Percentiles rank a stretch among this genome's conserved stretches.
These are phyloP conservation scores for Pseudogymnoascus verrucosus DNA, from an alignment of 2,329 filamentous ascomycete genomes.

Conservation along the genomic window DNA sequence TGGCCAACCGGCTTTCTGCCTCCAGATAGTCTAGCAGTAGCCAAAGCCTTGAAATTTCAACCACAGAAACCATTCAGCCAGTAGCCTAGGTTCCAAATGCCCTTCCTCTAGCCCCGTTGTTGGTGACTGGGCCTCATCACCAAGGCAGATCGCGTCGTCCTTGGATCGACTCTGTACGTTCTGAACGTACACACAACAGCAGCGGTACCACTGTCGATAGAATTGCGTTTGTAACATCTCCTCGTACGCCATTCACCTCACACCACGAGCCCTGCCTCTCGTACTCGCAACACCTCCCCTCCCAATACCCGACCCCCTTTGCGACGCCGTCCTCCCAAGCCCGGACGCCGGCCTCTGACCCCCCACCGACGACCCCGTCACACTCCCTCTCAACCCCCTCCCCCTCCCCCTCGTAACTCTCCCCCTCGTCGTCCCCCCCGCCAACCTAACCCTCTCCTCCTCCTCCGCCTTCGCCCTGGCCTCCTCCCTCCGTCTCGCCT, in stretches of 20 bases:
- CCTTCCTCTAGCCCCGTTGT: neutral
- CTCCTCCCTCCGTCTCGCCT: conserved; percentile 69
- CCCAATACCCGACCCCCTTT: conserved; percentile 32
- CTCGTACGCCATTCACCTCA: conserved; percentile 24
- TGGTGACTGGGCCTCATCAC: neutral
- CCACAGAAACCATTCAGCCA: neutral
- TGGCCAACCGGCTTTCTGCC: neutral
- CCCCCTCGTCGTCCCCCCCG: conserved; percentile 31
- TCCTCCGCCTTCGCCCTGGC: conserved; percentile 56
- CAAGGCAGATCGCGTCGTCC: neutral
- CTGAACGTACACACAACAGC: neutral
- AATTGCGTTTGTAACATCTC: neutral
- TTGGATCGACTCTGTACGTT: neutral
- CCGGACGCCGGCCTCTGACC: conserved; percentile 29
- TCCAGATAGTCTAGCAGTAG: neutral
- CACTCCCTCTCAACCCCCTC: conserved; percentile 19
- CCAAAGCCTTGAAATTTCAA: neutral
- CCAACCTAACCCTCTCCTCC: conserved; percentile 40
- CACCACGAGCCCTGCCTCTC: conserved; percentile 45
- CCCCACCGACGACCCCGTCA: conserved; percentile 19
- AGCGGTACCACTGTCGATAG: neutral
- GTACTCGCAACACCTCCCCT: conserved; percentile 40
- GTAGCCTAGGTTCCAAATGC: neutral
- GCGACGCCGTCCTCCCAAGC: conserved; percentile 20
- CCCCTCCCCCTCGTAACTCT: too few species aligned